Evolutionary conservation across 2,329 filamentous ascomycete genomes (phyloP).

Genomic region (Trichocomaceae sp.): DNA sequence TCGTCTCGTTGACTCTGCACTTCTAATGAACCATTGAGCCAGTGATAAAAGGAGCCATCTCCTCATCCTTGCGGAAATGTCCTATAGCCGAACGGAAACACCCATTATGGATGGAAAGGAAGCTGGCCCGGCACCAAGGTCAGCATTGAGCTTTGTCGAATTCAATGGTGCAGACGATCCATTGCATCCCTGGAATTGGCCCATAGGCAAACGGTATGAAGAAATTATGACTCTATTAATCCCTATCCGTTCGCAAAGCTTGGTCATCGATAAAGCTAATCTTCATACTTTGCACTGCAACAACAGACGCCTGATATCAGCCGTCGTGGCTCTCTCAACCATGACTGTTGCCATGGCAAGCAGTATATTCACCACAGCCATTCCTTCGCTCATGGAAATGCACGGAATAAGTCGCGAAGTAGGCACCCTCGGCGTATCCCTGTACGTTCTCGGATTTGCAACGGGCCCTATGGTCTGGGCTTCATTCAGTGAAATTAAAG

Average conservation of each 20-base stretch:
- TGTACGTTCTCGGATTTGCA: slow-evolving; percentile 56
- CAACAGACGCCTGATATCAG: slow-evolving; percentile 3
- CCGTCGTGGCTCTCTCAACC: slow-evolving; percentile 7
- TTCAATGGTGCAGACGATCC: slow-evolving; percentile 10
- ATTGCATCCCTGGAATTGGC: slow-evolving; percentile 10
- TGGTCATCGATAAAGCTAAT: neutral
- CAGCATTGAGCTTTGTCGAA: slow-evolving; percentile 2
- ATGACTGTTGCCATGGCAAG: slow-evolving; percentile 11
- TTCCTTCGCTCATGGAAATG: slow-evolving; percentile 9
- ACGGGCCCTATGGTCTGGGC: slow-evolving; percentile 54
- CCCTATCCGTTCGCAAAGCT: too few relatives aligned
- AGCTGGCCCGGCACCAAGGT: neutral
- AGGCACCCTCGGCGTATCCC: slow-evolving; percentile 51
- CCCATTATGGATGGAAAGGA: neutral
- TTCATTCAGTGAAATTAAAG: slow-evolving; percentile 59
- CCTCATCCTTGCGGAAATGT: neutral
- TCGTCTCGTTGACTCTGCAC: neutral
- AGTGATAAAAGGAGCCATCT: neutral
- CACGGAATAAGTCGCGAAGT: slow-evolving; percentile 36
- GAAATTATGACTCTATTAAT: neutral
- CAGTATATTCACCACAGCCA: slow-evolving; percentile 8
- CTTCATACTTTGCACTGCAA: neutral
- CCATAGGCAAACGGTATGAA: slow-evolving; percentile 4
- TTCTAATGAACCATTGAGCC: neutral
- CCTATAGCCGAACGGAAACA: neutral